Base-by-base conservation (phyloP, 179 eudicot genomes). In the Pouteria campechiana region DNA sequence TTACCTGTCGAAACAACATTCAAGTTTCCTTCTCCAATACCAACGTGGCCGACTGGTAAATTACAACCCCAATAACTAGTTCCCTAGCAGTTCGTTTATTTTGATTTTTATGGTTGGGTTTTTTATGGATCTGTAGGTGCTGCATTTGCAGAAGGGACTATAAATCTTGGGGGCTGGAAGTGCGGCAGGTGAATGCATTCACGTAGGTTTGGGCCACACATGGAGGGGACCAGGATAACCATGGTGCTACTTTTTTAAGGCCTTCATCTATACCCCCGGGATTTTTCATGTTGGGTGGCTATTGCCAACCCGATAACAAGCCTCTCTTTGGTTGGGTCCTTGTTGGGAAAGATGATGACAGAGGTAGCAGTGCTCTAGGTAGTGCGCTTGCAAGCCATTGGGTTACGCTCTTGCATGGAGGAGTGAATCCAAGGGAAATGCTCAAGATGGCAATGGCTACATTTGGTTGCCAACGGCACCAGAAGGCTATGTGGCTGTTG, bases 381-480 rank as follows among this genome's bases (percentile, higher is more conserved):
- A n/a, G n/a, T n/a, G n/a, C n/a, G n/a, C n/a, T n/a, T n/a, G n/a
- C n/a, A n/a, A 50, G 17, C 97, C 97, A 6, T 62, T 52, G 23
- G 83, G 70, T 32, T 89, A 85, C 37, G 57, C 70, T 12, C 74
- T 89, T 52, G 75, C 76, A 48, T 78, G 77, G 79, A 74, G 64
- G 21, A 72, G 80, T 0, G 75, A 76, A 48, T 55, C 70, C 11
- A 17, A 32, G 21, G 54, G 57, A 7, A 58, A 54, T 6, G 67
- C 72, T 21, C 74, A 64, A 44, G 69, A 64, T 43, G 78, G 78
- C 5, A 50, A 33, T 28, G 86, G 81, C 7, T 85, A 67, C 46
- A 58, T 89, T 3, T 89, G 97, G 97, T 54, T 73, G 32, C 95
- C 97, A 11, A 63, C 41, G 6, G 58, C 93, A 6, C 90, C 86